phyloP scores from a whole-genome alignment of 192 early-diverging fungal species.

The Helicostylum pulchrum region DNA sequence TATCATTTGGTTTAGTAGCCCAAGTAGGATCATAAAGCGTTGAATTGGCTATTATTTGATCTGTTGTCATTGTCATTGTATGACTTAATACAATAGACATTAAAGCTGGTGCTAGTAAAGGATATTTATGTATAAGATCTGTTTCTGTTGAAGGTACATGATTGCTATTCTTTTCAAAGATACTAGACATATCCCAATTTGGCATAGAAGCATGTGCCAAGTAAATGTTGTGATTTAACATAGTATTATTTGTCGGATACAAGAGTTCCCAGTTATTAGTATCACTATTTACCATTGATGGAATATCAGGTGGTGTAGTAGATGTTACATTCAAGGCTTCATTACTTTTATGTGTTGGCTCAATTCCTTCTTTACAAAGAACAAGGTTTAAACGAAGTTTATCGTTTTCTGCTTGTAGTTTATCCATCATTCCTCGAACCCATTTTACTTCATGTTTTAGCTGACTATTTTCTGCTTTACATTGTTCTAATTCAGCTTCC shows the following conservation, averaged over 20 bases:
- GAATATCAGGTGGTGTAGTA: background rate
- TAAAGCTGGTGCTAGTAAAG: conserved; percentile 23
- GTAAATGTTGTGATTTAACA: conserved; percentile 2
- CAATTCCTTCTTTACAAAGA: conserved; percentile 22
- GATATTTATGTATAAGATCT: conserved; percentile 6
- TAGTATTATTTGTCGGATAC: background rate
- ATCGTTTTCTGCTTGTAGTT: conserved; percentile 32
- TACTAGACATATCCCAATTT: conserved; percentile 15
- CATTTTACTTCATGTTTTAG: conserved; percentile 29
- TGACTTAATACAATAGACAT: conserved; percentile 28
- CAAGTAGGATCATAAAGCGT: background rate
- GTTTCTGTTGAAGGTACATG: background rate
- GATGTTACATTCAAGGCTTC: background rate
- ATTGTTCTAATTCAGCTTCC: conserved; percentile 22
- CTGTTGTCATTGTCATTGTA: conserved; percentile 14
- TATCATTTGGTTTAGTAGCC: background rate
- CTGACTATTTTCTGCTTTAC: conserved; percentile 30
- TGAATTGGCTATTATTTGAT: background rate
- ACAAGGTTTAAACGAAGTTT: conserved; percentile 19
- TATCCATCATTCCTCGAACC: conserved; percentile 24
- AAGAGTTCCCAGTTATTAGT: conserved; percentile 2
- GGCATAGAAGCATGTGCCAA: conserved; percentile 22
- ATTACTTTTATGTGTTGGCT: background rate
- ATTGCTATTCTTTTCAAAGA: conserved; percentile 2
- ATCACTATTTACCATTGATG: background rate